phyloP scores from a whole-genome alignment of 306 rosid genomes.

The Begonia peltatifolia region DNA sequence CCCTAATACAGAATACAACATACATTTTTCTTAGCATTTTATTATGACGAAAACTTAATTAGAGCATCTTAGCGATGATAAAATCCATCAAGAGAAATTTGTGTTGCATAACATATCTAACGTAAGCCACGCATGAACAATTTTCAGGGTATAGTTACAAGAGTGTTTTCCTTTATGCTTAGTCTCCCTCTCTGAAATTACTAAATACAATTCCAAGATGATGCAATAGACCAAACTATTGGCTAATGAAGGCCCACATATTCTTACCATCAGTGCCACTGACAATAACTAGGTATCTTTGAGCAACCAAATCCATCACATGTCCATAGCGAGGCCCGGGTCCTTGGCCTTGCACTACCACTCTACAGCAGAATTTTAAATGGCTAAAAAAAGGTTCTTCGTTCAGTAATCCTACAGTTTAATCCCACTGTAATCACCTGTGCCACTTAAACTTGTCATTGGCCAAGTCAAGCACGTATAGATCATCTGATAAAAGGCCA shows the following conservation, averaged over 20 bases:
- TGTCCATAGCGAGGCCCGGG: slow-evolving; percentile 99
- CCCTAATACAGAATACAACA: slow-evolving; percentile 30
- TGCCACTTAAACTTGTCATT: slow-evolving; percentile 97
- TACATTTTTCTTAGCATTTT: too few species aligned
- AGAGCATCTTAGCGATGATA: too few species aligned
- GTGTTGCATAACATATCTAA: too few species aligned
- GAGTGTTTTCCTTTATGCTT: too few species aligned
- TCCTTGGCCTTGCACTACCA: slow-evolving; percentile 97
- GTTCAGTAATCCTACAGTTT: slow-evolving; percentile 10
- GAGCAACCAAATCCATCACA: slow-evolving; percentile 99
- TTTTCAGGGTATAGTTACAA: too few species aligned
- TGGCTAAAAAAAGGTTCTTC: slow-evolving; percentile 6
- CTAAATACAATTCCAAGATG: too few species aligned
- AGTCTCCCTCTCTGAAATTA: too few species aligned
- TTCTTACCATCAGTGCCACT: slow-evolving; percentile 93
- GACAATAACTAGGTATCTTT: slow-evolving; percentile 88
- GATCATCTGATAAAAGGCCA: slow-evolving; percentile 94
- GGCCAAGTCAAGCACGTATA: slow-evolving; percentile 75
- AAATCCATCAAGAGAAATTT: too few species aligned
- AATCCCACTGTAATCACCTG: slow-evolving; percentile 41
- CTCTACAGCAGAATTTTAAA: slow-evolving; percentile 34
- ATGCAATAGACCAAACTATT: too few species aligned
- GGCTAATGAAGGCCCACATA: slow-evolving; percentile 5
- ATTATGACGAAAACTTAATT: too few species aligned
- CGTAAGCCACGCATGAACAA: too few species aligned